Evolutionary conservation across 139 green algal genomes (phyloP).

Genomic region (Closterium sp.): DNA sequence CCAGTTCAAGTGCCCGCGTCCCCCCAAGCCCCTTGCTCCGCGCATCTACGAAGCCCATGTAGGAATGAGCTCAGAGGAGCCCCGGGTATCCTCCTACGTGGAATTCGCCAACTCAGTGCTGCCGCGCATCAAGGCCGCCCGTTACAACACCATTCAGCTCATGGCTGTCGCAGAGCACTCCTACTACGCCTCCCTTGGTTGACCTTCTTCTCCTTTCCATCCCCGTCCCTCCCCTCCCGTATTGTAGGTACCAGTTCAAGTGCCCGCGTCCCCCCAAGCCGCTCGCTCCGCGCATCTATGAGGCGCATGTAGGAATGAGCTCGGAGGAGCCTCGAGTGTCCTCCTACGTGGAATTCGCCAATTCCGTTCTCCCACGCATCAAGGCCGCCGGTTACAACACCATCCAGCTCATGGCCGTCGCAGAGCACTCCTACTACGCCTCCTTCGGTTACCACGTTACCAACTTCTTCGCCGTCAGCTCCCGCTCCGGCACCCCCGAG

Average conservation of each 20-base stretch:
- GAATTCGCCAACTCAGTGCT: slow-evolving; percentile 86
- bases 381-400: slow-evolving; percentile 82
- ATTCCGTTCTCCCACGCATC: slow-evolving; percentile 84
- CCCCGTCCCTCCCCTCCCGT: background rate
- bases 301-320: slow-evolving; percentile 96
- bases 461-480: slow-evolving; percentile 82
- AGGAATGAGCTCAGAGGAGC: slow-evolving; percentile 77
- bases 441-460: slow-evolving; percentile 95
- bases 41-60: slow-evolving; percentile 97
- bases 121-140: slow-evolving; percentile 72
- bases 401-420: slow-evolving; percentile 73
- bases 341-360: slow-evolving; percentile 83
- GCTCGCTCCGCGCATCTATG: slow-evolving; percentile 82
- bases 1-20: slow-evolving; percentile 61
- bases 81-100: slow-evolving; percentile 72
- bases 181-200: slow-evolving; percentile 68
- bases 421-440: slow-evolving; percentile 94
- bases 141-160: slow-evolving; percentile 80
- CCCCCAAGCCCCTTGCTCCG: slow-evolving; percentile 59
- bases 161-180: slow-evolving; percentile 90
- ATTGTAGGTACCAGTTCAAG: slow-evolving; percentile 51
- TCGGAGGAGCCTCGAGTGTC: slow-evolving; percentile 61
- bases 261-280: slow-evolving; percentile 64
- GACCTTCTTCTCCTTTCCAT: background rate
- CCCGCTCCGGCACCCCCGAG: slow-evolving; percentile 79